These are phyloP conservation scores for Fusarium nygamai DNA, from an alignment of 2,329 filamentous ascomycete species.

Conservation along the genomic window DNA sequence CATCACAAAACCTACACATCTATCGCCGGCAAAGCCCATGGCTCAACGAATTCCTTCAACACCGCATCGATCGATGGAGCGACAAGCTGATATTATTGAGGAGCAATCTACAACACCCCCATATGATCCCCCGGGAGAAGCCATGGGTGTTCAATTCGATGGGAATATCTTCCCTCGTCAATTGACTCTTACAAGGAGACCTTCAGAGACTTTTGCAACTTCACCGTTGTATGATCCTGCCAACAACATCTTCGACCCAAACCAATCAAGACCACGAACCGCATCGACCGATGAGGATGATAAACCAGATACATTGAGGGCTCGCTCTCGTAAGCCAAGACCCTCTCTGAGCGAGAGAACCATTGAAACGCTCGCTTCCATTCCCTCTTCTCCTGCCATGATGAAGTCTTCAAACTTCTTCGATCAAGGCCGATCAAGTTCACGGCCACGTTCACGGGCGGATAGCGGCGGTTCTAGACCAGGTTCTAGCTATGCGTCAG, in stretches of 20 bases:
- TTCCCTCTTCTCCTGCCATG: conserved; percentile 80
- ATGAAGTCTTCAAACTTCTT: conserved; percentile 79
- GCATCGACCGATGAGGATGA: conserved; percentile 37
- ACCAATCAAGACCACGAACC: conserved; percentile 21
- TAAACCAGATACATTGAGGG: conserved; percentile 31
- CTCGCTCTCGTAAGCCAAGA: conserved; percentile 45
- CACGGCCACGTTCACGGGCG: conserved; percentile 61
- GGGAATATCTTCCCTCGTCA: conserved; percentile 39
- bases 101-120: conserved; percentile 41
- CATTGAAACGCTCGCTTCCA: conserved; percentile 80
- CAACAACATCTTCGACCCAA: conserved; percentile 32
- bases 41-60: conserved; percentile 33
- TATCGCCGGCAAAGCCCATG: conserved; percentile 29
- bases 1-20: conserved; percentile 27
- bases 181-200: conserved; percentile 47
- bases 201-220: conserved; percentile 42
- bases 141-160: conserved; percentile 34
- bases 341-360: conserved; percentile 84
- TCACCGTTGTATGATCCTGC: conserved; percentile 39
- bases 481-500: conserved; percentile 70
- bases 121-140: conserved; percentile 38
- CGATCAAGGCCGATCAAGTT: conserved; percentile 66
- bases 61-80: conserved; percentile 28
- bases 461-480: conserved; percentile 59
- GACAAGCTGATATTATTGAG: conserved; percentile 33